A percentile compares a stretch with the other conserved stretches of the same genome.
Conservation (phyloP, 805 yeast genomes). For the Myxozyma melibiosi region DNA sequence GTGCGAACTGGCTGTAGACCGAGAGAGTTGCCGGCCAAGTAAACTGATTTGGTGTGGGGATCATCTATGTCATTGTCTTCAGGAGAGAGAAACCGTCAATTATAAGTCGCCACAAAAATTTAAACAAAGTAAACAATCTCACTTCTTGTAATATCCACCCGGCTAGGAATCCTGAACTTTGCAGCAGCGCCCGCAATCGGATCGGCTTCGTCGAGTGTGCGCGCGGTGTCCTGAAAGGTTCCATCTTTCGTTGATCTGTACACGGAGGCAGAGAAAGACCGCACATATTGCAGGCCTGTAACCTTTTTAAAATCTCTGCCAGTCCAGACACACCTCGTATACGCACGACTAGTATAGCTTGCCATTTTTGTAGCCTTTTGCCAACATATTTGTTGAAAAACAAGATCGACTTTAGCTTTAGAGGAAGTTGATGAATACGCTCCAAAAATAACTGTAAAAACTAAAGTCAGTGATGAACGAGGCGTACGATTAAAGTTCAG, state of each 20-base stretch:
- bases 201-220: constrained; percentile 27
- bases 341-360: no score
- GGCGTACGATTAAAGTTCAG: background rate
- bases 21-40: constrained; percentile 91
- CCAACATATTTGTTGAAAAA: no score
- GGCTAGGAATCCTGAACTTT: constrained; percentile 30
- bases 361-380: no score
- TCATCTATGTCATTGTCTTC: constrained; percentile 10
- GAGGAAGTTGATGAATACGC: background rate
- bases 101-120: no score
- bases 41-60: constrained; percentile 41
- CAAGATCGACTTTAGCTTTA: no score
- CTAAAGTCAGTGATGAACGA: background rate
- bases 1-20: constrained; percentile 83
- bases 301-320: no score
- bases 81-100: background rate
- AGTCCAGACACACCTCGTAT: no score
- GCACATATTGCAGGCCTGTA: no score
- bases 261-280: no score
- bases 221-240: constrained; percentile 12
- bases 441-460: no score
- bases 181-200: constrained; percentile 14
- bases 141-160: constrained; percentile 30
- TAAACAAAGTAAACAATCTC: background rate
- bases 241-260: no score